Base-by-base conservation (phyloP, 108 stramenopile genomes). In the Cyclotella atomus region DNA sequence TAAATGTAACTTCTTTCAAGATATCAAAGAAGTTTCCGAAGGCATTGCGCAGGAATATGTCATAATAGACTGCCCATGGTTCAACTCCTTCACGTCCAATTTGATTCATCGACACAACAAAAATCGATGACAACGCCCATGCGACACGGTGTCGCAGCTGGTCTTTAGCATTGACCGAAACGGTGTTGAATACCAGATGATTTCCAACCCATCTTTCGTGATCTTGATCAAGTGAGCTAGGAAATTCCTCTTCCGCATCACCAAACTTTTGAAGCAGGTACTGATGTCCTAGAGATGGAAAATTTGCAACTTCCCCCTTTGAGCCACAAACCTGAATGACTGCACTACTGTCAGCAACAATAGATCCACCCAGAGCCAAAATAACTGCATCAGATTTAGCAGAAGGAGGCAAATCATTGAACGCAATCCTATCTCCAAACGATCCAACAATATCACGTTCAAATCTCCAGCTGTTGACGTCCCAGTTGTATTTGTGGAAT, bases 131-230 rank as follows among this genome's bases (percentile, higher is more conserved):
- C 23, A 85, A 75, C 3, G 74, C 85, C 80, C 80, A 85, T 24
- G 85, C 82, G 6, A 85, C 78, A n/a, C 85, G 66, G 33, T 85
- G 85, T 12, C 85, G 63, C 19, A 85, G 55, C 56, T 85, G 85
- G 61, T 85, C 85, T 14, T 34, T 49, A 27, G 80, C 79, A 28
- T 21, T 30, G 29, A 77, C 15, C 5, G 70, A 55, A 0, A 81
- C 53, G n/a, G 70, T 76, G 17, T 62, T 63, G 69, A 75, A 84
- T 23, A 81, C 59, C 56, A 75, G 57, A 32, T 65, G 45, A 68
- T 71, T 68, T 14, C 52, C 24, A 32, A 28, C 44, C 76, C 65
- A 65, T 30, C 64, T 68, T 3, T 71, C 76, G 27, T 77, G 76
- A 54, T 77, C 76, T 63, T 77, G 76, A 33, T 77, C 76, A n/a